A percentile compares a stretch with the other conserved stretches of the same genome.
Conservation (phyloP, 2,329 filamentous ascomycete species). For the Sphaerulina musiva region DNA sequence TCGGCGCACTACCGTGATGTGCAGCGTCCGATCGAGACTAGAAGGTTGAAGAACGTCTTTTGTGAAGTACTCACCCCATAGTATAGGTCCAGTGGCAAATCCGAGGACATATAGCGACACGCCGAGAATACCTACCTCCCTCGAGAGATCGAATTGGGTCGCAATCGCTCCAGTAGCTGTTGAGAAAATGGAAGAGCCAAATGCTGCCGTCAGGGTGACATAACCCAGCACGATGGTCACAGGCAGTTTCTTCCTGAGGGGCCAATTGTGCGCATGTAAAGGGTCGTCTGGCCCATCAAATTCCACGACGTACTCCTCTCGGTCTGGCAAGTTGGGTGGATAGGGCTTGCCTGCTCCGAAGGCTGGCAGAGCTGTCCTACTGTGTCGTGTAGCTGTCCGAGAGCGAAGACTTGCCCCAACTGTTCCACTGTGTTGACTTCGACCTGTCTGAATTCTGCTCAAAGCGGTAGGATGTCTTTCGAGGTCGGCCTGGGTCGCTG, state of each 20-base stretch:
- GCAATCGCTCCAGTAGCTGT: conserved; percentile 41
- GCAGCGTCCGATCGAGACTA: too few species aligned
- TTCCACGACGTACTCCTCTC: conserved; percentile 70
- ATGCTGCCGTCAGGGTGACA: conserved; percentile 63
- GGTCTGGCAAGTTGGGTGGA: conserved; percentile 60
- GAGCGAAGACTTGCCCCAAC: conserved; percentile 52
- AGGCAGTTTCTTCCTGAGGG: conserved; percentile 62
- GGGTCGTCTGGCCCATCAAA: conserved; percentile 81
- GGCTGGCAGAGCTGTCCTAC: conserved; percentile 52
- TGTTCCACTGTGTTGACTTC: conserved; percentile 64
- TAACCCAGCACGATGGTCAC: conserved; percentile 64
- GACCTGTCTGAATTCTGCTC: conserved; percentile 63
- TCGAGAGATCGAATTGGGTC: conserved; percentile 38
- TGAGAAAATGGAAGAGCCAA: conserved; percentile 44
- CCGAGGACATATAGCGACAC: conserved; percentile 38
- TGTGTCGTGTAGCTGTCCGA: conserved; percentile 28
- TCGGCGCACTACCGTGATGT: too few species aligned
- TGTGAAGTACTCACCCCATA: conserved; percentile 33
- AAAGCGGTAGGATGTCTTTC: conserved; percentile 66
- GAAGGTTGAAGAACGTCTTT: too few species aligned
- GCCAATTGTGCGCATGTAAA: conserved; percentile 76
- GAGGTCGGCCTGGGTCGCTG: conserved; percentile 57
- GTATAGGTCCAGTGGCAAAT: conserved; percentile 34
- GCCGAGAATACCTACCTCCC: conserved; percentile 35
- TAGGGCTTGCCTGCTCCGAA: conserved; percentile 71